Base-by-base conservation (phyloP, 805 yeast species). In the Lachancea lanzarotensis region DNA sequence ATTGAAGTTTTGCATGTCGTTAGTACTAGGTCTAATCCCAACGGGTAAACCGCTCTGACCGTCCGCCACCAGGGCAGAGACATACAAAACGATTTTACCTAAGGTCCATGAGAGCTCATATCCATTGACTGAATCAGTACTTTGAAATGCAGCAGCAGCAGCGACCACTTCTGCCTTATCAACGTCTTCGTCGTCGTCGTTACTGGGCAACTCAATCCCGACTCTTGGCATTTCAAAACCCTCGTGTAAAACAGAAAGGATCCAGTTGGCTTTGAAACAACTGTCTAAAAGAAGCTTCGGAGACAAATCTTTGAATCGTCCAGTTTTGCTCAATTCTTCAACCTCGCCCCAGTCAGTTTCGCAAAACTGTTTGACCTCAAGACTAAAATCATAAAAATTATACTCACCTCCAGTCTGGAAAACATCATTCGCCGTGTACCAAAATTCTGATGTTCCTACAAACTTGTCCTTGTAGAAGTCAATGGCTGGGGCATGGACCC, bases 241-340 rank as follows among this genome's bases (percentile, higher is more conserved):
- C 52, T 90, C 96, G 60, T 88, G 96, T 22, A 93, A 66, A 27
- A 93, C 76, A 56, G 84, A 89, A 32, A 89, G 72, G 2, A 93
- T 89, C 98, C 98, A 93, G 46, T 86, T 80, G 4, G 96, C 95
- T 57, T 93, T 93, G 70, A 93, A 93, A 61, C 98, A 93, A 2
- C 95, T 86, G 49, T 81, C 82, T 44, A 69, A 72, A 30, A 93
- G 68, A 46, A 76, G 73, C 0, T 81, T 77, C 26, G 74, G 69
- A 2, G 76, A 71, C 19, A 85, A 69, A 29, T 73, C 70, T 15
- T 80, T 74, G 58, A 83, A 86, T 32, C 68, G 67, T 3, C 89
- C 87, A 2, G 67, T 54, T 1, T 74, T 61, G 38, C 72, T 71
- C 32, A 79, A 75, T 25, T 70, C 63, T 38, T 70, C 65, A 22